Percentiles rank a stretch among this genome's conserved stretches.
phyloP scores from a whole-genome alignment of 169 alveolate species.

The Cytauxzoon felis region DNA sequence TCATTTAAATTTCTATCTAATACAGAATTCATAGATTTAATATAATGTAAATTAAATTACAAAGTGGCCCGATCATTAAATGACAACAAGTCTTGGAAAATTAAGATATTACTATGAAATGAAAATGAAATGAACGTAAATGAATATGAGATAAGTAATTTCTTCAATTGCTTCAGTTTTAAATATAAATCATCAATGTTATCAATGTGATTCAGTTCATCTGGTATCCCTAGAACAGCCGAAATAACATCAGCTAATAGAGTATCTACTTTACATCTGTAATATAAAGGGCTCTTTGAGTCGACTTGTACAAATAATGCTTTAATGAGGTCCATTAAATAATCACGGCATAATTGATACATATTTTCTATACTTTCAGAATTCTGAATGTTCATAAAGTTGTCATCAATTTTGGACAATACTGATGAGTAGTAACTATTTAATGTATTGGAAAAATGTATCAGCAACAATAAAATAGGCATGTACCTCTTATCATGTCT shows the following conservation, averaged over 20 bases:
- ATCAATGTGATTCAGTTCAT: too few species aligned
- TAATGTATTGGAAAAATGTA: not conserved
- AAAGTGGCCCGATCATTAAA: not conserved
- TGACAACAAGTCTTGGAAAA: not conserved
- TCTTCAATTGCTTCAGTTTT: too few species aligned
- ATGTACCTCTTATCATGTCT: too few species aligned
- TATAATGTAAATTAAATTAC: not conserved
- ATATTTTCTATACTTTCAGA: not conserved
- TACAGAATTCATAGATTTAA: not conserved
- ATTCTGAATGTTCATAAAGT: not conserved
- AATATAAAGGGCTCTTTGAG: not conserved
- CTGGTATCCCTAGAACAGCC: not conserved
- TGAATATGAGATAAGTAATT: too few species aligned
- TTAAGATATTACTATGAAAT: not conserved
- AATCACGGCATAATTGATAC: not conserved
- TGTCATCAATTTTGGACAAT: not conserved
- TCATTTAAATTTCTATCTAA: slow-evolving; percentile 15
- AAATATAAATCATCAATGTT: not conserved
- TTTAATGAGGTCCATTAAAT: not conserved
- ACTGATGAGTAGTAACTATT: not conserved
- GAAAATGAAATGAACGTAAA: too few species aligned
- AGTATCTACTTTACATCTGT: not conserved
- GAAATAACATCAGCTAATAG: not conserved
- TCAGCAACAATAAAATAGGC: not conserved
- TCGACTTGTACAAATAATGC: not conserved